Percentiles rank a stretch among this genome's conserved stretches.
Conservation (phyloP, 2,329 filamentous ascomycete species). For the Tolypocladium inflatum region DNA sequence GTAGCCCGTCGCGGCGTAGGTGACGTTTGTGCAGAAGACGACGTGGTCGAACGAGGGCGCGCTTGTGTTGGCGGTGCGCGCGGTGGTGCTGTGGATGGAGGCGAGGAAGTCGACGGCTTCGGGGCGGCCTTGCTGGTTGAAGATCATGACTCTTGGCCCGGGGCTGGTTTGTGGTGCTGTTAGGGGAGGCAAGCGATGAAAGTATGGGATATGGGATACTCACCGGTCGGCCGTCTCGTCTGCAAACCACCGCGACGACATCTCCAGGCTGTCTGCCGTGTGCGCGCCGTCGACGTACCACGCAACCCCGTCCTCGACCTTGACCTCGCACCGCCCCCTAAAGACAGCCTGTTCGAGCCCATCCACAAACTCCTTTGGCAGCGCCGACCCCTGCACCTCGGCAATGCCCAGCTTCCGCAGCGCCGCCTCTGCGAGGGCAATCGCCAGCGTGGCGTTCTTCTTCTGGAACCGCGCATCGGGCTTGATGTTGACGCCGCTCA, state of each 20-base stretch:
- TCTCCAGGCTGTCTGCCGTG: slow-evolving; percentile 78
- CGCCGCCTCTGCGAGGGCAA: slow-evolving; percentile 41
- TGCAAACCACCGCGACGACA: slow-evolving; percentile 76
- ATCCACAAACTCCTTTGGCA: slow-evolving; percentile 56
- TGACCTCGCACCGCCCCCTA: slow-evolving; percentile 67
- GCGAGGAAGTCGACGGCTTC: slow-evolving; percentile 45
- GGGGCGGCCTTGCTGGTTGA: slow-evolving; percentile 69
- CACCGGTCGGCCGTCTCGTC: slow-evolving; percentile 29
- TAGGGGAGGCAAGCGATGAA: background rate
- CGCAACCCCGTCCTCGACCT: slow-evolving; percentile 43
- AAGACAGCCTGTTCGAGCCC: slow-evolving; percentile 70
- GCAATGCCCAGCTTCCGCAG: slow-evolving; percentile 33
- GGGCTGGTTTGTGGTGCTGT: slow-evolving; percentile 10
- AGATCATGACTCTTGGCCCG: slow-evolving; percentile 55
- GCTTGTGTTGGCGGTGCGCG: slow-evolving; percentile 16
- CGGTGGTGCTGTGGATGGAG: slow-evolving; percentile 29
- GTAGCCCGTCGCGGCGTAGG: slow-evolving; percentile 39
- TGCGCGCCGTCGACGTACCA: slow-evolving; percentile 96
- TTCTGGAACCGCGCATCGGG: slow-evolving; percentile 50
- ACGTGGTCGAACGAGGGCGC: slow-evolving; percentile 54
- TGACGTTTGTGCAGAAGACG: slow-evolving; percentile 74
- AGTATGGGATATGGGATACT: background rate
- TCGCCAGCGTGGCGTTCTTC: slow-evolving; percentile 44
- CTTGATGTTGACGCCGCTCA: slow-evolving; percentile 35
- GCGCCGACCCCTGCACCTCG: slow-evolving; percentile 14